These are phyloP conservation scores for Penicillium vulpinum DNA, from an alignment of 2,329 filamentous ascomycete genomes.

Conservation along the genomic window DNA sequence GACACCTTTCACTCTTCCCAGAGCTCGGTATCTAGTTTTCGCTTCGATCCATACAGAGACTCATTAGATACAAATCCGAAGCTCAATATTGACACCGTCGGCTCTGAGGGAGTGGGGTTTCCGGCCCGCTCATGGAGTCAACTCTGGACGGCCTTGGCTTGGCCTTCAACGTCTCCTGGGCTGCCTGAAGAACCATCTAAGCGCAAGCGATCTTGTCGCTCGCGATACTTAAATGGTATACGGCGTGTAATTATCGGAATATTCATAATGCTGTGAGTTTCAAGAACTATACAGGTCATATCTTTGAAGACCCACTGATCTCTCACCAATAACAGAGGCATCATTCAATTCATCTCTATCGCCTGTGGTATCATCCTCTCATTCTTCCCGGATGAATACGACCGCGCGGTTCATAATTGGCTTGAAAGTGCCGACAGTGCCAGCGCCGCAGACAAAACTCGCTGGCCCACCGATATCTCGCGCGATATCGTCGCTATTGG, in stretches of 20 bases:
- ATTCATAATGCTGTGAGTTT: constrained; percentile 39
- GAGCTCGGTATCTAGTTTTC: constrained; percentile 10
- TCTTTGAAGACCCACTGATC: not conserved
- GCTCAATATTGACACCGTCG: not conserved
- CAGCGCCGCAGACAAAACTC: constrained; percentile 38
- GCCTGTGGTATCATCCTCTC: constrained; percentile 39
- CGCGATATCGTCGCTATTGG: constrained; percentile 51
- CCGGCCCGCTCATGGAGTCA: constrained; percentile 18
- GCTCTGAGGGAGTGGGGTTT: constrained; percentile 13
- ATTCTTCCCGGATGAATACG: constrained; percentile 46
- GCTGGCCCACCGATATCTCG: constrained; percentile 52
- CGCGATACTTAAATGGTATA: constrained; percentile 20
- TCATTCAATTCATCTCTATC: constrained; percentile 44
- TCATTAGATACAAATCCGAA: constrained; percentile 12
- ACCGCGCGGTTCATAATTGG: constrained; percentile 43
- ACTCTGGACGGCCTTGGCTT: constrained; percentile 13
- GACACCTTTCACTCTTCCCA: constrained; percentile 2
- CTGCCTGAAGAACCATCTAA: constrained; percentile 9
- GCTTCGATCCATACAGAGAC: constrained; percentile 20
- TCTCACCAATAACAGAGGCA: constrained; percentile 30
- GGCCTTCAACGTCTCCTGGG: constrained; percentile 2
- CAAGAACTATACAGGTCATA: not conserved
- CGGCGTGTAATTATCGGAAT: constrained; percentile 22
- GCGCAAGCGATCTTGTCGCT: constrained; percentile 16
- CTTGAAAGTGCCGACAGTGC: constrained; percentile 37